phyloP scores from a whole-genome alignment of 225 moss, liverwort and hornwort genomes.

The Lunularia cruciata region DNA sequence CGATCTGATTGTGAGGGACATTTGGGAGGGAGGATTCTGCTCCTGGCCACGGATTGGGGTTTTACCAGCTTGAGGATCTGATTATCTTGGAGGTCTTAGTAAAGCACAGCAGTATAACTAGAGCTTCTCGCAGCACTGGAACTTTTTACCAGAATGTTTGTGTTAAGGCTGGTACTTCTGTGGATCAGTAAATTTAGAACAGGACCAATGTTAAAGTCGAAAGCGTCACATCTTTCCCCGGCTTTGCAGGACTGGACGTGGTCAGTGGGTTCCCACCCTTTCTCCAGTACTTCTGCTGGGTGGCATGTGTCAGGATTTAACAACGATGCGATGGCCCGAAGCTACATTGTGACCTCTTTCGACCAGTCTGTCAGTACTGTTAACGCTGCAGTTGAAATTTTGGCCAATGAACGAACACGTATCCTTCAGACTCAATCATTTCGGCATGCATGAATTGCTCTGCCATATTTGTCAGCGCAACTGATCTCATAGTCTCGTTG shows the following conservation, averaged over 20 bases:
- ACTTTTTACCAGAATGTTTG: not conserved
- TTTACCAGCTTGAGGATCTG: no score
- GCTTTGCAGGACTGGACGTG: conserved; percentile 86
- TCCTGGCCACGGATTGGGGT: no score
- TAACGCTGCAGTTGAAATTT: conserved; percentile 64
- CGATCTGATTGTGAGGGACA: not conserved
- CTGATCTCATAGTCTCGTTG: no score
- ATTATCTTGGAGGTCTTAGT: no score
- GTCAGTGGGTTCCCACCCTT: conserved; percentile 82
- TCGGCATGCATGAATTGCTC: no score
- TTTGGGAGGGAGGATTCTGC: no score
- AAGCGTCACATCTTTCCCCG: not conserved
- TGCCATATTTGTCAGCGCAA: no score
- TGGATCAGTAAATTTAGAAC: conserved; percentile 16
- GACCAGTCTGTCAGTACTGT: conserved; percentile 80
- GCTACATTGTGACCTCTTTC: conserved; percentile 83
- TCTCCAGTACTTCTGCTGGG: conserved; percentile 74
- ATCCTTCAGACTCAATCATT: no score
- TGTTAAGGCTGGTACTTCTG: not conserved
- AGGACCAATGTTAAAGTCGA: no score
- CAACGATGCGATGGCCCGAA: conserved; percentile 85
- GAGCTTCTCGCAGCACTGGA: no score
- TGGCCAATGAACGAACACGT: conserved; percentile 84
- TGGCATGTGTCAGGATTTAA: conserved; percentile 77
- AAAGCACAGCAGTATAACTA: no score